Conservation (phyloP, 176 grass and related monocot species). For the Oryza longistaminata region DNA sequence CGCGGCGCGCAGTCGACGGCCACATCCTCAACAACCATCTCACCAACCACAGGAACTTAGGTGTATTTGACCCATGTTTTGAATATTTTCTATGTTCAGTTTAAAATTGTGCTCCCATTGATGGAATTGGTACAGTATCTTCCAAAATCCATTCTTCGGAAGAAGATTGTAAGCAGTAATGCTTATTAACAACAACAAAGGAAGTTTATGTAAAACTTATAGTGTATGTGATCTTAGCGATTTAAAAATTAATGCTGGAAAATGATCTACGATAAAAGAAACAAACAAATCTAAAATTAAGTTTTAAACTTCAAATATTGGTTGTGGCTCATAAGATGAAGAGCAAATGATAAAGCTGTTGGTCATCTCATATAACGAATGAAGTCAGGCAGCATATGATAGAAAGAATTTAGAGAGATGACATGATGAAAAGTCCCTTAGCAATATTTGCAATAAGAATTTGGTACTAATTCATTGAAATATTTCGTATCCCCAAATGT, state of each 20-base stretch:
- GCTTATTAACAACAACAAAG: no score
- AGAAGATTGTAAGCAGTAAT: not conserved
- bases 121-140: no score
- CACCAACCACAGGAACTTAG: slow-evolving; percentile 52
- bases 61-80: not conserved
- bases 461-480: not conserved
- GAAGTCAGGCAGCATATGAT: not conserved
- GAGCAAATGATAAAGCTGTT: no score
- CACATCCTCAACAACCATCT: slow-evolving; percentile 94
- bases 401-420: not conserved
- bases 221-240: no score
- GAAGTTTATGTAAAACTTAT: no score
- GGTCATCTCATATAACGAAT: not conserved
- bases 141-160: not conserved
- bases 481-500: not conserved
- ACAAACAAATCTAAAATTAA: no score
- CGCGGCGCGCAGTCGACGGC: slow-evolving; percentile 22
- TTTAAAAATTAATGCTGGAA: no score
- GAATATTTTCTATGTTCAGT: not conserved
- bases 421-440: not conserved
- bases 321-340: no score
- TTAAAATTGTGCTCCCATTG: not conserved
- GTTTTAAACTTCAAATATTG: no score
- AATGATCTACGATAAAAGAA: no score
- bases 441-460: not conserved